Base-by-base conservation (phyloP, 1,284 basidiomycete genomes). In the Lentinula novae-zelandiae region DNA sequence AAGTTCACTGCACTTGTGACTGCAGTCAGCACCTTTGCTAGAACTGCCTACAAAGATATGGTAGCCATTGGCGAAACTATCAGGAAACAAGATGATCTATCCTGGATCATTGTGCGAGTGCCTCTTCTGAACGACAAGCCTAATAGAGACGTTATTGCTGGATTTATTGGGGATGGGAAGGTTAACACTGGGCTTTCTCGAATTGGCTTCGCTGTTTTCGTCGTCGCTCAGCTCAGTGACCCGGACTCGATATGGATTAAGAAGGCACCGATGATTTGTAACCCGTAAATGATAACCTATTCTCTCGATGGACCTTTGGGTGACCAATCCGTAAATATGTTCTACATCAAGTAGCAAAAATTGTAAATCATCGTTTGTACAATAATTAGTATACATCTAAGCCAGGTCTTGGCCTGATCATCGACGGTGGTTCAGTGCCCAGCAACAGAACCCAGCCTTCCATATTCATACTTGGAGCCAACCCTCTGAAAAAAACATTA, bases 101-200 rank as follows among this genome's bases (percentile, higher is more conserved):
- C 84, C 27, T 90, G 86, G 85, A 90, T 86, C 5, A 81, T 90
- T 48, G 82, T 78, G 22, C 75, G 89, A 36, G 86, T 90, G 1
- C 86, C 86, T 1, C 46, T 86, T 31, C 68, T 90, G 65, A 84
- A 76, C 40, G 77, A 82, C 62, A 73, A 75, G 8, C 68, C 77
- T 27, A 73, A 71, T 15, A 79, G 72, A 63, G 75, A 75, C 0
- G 75, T 82, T 38, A 67, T 82, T 2, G 82, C 79, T 17, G 88
- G 88, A 2, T 88, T 88, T 67, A 71, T 87, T 5, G 88, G 88
- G 5, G 87, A 90, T 64, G 80, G 80, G 33, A 79, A 78, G 67
- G 79, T 76, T 7, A 78, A 76, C 36, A 75, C 72, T 6, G 75
- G 65, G 31, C 66, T 86, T 59, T 71, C 84, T 5, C 78, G 87